Conservation (phyloP, 306 rosid genomes). For the Ammopiptanthus mongolicus region DNA sequence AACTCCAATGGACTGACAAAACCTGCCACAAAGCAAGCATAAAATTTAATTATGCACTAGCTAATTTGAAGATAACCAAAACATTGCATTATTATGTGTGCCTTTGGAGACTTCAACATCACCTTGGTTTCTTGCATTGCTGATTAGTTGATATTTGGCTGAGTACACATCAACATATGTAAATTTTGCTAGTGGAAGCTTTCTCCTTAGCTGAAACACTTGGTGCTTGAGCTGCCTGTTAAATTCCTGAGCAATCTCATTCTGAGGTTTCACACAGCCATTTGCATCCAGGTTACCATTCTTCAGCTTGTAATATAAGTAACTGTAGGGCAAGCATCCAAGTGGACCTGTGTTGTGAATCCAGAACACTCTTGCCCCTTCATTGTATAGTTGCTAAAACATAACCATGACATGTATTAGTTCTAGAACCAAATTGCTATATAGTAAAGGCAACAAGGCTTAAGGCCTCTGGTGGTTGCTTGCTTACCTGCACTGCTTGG, state of each 20-base stretch:
- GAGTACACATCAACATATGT: constrained; percentile 64
- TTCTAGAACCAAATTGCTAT: neutral
- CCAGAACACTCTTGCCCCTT: constrained; percentile 78
- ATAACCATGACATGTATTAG: constrained; percentile 7
- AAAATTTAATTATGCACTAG: neutral
- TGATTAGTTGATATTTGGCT: constrained; percentile 59
- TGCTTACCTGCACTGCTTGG: constrained; percentile 54
- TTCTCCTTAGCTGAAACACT: constrained; percentile 34
- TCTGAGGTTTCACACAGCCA: constrained; percentile 65
- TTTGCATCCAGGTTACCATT: constrained; percentile 48
- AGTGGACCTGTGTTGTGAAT: constrained; percentile 76
- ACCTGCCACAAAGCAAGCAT: constrained; percentile 42
- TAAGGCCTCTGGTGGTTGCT: neutral
- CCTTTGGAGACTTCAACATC: neutral
- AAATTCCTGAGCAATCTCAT: constrained; percentile 69
- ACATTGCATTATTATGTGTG: neutral
- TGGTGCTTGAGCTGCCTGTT: constrained; percentile 60
- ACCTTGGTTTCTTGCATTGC: constrained; percentile 56
- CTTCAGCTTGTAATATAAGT: constrained; percentile 43
- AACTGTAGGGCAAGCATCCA: constrained; percentile 68
- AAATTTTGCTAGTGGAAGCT: constrained; percentile 50
- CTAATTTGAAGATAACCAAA: neutral
- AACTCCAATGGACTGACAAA: constrained; percentile 69
- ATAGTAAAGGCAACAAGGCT: neutral
- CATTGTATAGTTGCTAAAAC: constrained; percentile 63